Evolutionary conservation across 2,329 filamentous ascomycete genomes (phyloP).

Genomic region (Exserohilum turcica): DNA sequence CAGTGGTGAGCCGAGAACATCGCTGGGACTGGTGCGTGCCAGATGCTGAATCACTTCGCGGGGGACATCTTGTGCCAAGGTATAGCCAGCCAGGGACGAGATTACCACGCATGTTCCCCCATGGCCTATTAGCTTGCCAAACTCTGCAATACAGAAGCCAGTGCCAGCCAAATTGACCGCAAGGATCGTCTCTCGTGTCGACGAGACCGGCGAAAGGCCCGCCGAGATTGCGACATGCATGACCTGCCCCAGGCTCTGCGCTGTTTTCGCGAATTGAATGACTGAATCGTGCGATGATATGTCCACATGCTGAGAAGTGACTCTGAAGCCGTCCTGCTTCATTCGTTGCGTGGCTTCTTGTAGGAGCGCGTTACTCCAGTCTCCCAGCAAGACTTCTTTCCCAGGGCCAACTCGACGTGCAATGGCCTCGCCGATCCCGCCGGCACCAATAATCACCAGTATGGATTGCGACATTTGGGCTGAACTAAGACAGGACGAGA

Average conservation of each 20-base stretch:
- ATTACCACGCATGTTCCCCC: constrained; percentile 4
- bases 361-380: constrained; percentile 2
- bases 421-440: constrained; percentile 2
- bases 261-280: constrained; percentile 3
- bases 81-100: constrained; percentile 4
- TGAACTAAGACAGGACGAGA: constrained; percentile 1
- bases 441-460: background rate
- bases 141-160: constrained; percentile 3
- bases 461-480: constrained; percentile 3
- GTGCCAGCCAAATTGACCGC: constrained; percentile 3
- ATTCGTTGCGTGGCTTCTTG: constrained; percentile 3
- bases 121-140: constrained; percentile 4
- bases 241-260: constrained; percentile 4
- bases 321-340: constrained; percentile 4
- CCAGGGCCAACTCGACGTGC: constrained; percentile 1
- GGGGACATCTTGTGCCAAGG: constrained; percentile 4
- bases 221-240: constrained; percentile 1
- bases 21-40: constrained; percentile 1
- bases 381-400: constrained; percentile 5
- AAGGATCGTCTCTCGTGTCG: constrained; percentile 5
- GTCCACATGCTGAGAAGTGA: constrained; percentile 3
- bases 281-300: constrained; percentile 4
- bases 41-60: constrained; percentile 2
- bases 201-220: constrained; percentile 3
- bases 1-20: constrained; percentile 2